A percentile compares a stretch with the other conserved stretches of the same genome.
phyloP scores from a whole-genome alignment of 2,329 filamentous ascomycete species.

The Ophiostoma perfectum region DNA sequence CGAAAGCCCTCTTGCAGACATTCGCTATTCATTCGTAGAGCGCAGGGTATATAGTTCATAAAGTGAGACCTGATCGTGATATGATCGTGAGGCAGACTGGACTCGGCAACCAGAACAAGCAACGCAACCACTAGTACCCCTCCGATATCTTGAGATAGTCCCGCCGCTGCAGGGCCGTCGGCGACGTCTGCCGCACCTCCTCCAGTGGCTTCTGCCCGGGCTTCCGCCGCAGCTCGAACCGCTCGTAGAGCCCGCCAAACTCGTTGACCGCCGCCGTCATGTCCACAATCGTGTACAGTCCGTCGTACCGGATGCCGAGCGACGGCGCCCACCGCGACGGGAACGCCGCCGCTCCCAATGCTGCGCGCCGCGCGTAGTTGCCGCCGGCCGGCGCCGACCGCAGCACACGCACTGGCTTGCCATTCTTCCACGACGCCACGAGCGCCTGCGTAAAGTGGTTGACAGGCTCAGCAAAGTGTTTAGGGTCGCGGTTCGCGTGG shows the following conservation, averaged over 20 bases:
- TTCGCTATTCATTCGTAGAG: no score
- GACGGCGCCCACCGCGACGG: slow-evolving; percentile 24
- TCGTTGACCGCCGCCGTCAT: slow-evolving; percentile 22
- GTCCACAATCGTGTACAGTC: slow-evolving; percentile 32
- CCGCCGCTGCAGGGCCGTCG: slow-evolving; percentile 22
- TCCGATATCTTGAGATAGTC: slow-evolving; percentile 25
- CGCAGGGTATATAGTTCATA: no score
- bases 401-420: slow-evolving; percentile 32
- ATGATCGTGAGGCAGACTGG: no score
- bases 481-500: slow-evolving; percentile 24
- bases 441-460: slow-evolving; percentile 27
- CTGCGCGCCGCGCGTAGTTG: not conserved
- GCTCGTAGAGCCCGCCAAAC: slow-evolving; percentile 26
- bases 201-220: slow-evolving; percentile 25
- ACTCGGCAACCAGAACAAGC: no score
- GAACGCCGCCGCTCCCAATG: not conserved
- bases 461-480: not conserved
- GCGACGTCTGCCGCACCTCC: slow-evolving; percentile 21
- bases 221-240: slow-evolving; percentile 28
- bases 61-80: no score
- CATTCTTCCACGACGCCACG: slow-evolving; percentile 21
- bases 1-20: no score
- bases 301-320: slow-evolving; percentile 36
- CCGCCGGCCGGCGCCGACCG: slow-evolving; percentile 26
- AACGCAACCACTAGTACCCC: not conserved